Base-by-base conservation (phyloP, 2,329 filamentous ascomycete species). In the Sphaceloma murrayae region DNA sequence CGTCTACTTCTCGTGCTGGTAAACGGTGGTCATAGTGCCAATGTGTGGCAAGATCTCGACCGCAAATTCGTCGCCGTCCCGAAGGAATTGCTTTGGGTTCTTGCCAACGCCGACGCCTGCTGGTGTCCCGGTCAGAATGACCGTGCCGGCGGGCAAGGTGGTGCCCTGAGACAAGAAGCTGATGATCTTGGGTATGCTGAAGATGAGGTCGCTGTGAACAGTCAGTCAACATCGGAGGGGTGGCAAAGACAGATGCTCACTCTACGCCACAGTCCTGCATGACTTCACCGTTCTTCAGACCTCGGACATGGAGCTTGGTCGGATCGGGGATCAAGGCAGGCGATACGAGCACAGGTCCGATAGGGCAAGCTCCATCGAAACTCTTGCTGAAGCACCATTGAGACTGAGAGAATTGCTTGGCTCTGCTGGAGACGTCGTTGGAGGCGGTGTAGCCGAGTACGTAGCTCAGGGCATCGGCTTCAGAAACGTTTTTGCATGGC, bases 401-500 rank as follows among this genome's bases (percentile, higher is more conserved):
- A 39, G 62, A 65, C 55, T 72, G 67, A 16, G 66, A 63, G 52
- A 71, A 66, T 61, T 80, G 76, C 43, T 65, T 66, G 40, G 72
- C 69, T 3, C 76, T 70, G 48, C 71, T 74, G 2, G 75, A 78
- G 5, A 82, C 70, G 54, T 82, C 77, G 60, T 81, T 82, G 53
- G 70, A 69, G 16, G 70, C 69, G 0, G 75, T 77, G 56, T 82
- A 82, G 19, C 78, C 77, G 2, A 81, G 69, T 3, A 82, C 67
- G 52, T 80, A 77, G 50, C 72, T 67, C 40, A 75, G 55, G 4
- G 75, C 75, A 19, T 78, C 68, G 0, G 63, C 66, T 51, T 77
- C 73, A 34, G 66, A 62, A 7, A 78, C 73, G 50, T 79, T 74
- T 52, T 70, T 71, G 29, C 64, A 64, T 24, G 64, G 67, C 57